Conservation (phyloP, 228 moss, liverwort and hornwort genomes). For the Sphagnum magellanicum region DNA sequence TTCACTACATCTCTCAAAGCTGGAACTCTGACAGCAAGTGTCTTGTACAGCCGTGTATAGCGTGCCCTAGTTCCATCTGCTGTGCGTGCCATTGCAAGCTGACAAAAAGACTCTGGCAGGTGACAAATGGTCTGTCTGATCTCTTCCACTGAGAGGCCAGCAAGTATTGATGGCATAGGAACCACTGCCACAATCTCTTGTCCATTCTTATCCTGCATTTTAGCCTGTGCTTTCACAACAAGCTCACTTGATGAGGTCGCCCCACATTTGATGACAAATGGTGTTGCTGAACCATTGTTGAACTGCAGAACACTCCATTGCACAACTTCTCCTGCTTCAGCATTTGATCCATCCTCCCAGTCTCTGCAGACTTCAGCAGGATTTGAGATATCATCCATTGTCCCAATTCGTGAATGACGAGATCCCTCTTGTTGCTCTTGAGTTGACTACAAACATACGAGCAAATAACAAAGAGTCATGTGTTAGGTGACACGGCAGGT, state of each 20-base stretch:
- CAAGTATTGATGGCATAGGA: conserved; percentile 64
- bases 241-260: conserved; percentile 85
- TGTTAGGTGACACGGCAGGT: not conserved
- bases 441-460: conserved; percentile 21
- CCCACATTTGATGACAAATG: conserved; percentile 93
- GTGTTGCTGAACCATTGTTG: conserved; percentile 80
- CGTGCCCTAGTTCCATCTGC: conserved; percentile 92
- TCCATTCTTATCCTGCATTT: conserved; percentile 59
- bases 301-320: conserved; percentile 99
- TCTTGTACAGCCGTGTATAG: conserved; percentile 79
- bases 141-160: conserved; percentile 74
- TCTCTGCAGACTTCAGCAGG: conserved; percentile 29
- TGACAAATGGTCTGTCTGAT: conserved; percentile 80
- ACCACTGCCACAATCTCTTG: conserved; percentile 93
- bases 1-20: conserved; percentile 47
- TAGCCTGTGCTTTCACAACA: conserved; percentile 91
- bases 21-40: conserved; percentile 79
- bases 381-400: conserved; percentile 36
- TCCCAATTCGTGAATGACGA: conserved; percentile 36
- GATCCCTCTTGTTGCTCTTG: conserved; percentile 32
- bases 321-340: conserved; percentile 69
- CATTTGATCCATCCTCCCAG: conserved; percentile 47
- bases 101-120: conserved; percentile 89
- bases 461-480: not conserved
- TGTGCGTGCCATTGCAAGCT: conserved; percentile 84